These are phyloP conservation scores for Filosporella fistucella DNA, from an alignment of 495 filamentous ascomycete genomes.

Conservation along the genomic window DNA sequence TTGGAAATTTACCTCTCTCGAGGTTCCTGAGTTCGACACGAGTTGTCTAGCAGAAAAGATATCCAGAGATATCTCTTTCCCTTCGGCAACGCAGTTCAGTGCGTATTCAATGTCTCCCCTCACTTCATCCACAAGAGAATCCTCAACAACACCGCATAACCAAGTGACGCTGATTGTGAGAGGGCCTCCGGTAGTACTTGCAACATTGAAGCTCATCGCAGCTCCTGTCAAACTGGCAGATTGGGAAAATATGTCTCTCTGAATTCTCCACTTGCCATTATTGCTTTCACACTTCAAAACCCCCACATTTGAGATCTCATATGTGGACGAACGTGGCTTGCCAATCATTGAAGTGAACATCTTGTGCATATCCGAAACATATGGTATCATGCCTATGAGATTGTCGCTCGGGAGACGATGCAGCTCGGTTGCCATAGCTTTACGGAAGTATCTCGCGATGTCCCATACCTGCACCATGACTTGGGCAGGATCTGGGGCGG, in stretches of 20 bases:
- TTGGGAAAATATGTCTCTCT: constrained; percentile 14
- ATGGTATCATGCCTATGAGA: constrained; percentile 16
- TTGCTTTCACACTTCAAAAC: constrained; percentile 8
- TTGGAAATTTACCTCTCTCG: too few species aligned
- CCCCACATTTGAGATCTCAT: constrained; percentile 25
- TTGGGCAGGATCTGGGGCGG: neutral
- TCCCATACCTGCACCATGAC: neutral
- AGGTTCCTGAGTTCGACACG: too few species aligned
- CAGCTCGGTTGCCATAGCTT: constrained; percentile 9
- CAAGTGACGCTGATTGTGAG: constrained; percentile 15
- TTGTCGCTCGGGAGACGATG: constrained; percentile 22
- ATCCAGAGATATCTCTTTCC: constrained; percentile 1
- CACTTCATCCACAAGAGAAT: neutral
- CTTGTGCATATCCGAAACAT: constrained; percentile 15
- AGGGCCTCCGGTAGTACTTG: constrained; percentile 14
- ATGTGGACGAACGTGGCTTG: constrained; percentile 21
- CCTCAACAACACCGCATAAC: constrained; percentile 11
- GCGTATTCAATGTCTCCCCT: constrained; percentile 2
- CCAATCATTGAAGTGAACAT: constrained; percentile 16
- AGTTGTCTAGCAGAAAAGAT: too few species aligned
- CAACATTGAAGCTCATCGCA: constrained; percentile 12
- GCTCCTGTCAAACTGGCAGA: constrained; percentile 5
- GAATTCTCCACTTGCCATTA: constrained; percentile 13
- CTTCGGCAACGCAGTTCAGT: constrained; percentile 6
- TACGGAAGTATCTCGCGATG: constrained; percentile 10